Conservation (phyloP, 345 rosid genomes). For the Brassica rapa region DNA sequence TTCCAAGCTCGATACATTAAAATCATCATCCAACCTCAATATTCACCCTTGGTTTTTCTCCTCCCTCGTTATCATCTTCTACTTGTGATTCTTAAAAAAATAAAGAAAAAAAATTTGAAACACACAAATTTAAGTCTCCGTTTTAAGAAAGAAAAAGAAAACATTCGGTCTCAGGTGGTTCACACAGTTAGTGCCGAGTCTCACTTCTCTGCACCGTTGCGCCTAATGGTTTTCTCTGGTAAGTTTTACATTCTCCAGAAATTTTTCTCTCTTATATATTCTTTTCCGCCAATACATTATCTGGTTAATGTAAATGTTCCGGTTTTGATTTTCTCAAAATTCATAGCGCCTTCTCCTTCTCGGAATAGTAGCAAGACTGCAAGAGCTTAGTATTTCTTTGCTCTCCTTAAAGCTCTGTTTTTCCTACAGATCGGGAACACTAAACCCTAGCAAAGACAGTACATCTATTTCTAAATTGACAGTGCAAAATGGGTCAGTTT, state of each 20-base stretch:
- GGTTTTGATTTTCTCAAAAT: background rate
- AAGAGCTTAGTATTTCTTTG: background rate
- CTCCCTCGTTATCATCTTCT: too few species aligned
- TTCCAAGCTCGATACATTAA: too few species aligned
- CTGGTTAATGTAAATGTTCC: background rate
- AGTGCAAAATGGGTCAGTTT: constrained; percentile 17
- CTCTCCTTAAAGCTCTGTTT: background rate
- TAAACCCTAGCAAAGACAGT: constrained; percentile 19
- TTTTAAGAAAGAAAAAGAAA: background rate
- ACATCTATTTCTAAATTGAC: constrained; percentile 18
- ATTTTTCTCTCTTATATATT: background rate
- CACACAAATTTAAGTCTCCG: background rate
- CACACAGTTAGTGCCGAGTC: constrained; percentile 26
- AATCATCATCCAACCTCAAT: too few species aligned
- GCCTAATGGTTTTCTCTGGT: constrained; percentile 18
- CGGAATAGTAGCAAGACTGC: constrained; percentile 1
- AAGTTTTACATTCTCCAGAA: background rate
- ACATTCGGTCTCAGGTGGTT: constrained; percentile 34
- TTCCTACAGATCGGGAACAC: constrained; percentile 31
- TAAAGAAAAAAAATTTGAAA: too few species aligned
- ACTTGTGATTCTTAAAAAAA: too few species aligned
- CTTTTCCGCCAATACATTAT: constrained; percentile 3
- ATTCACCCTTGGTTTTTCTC: too few species aligned
- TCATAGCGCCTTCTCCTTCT: background rate
- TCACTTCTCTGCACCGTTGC: background rate